Percentiles rank a stretch among this genome's conserved stretches.
phyloP scores from a whole-genome alignment of 2,329 filamentous ascomycete genomes.

The Colletotrichum sojae region DNA sequence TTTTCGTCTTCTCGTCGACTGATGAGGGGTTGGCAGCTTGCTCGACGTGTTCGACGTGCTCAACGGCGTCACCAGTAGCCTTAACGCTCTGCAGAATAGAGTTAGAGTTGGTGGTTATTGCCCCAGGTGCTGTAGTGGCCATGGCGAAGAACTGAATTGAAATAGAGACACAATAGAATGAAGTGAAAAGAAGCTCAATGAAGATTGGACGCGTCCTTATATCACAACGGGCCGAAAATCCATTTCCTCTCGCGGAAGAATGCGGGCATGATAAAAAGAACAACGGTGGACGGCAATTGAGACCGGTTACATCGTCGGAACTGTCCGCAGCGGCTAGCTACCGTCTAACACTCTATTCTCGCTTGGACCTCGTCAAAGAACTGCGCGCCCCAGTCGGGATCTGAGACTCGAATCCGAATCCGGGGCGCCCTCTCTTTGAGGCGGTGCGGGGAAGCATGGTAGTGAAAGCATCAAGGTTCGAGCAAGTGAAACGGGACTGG shows the following conservation, averaged over 20 bases:
- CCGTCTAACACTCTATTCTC: not conserved
- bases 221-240: not conserved
- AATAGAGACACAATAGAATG: too few species aligned
- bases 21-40: not conserved
- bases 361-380: not conserved
- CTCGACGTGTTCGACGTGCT: slow-evolving; percentile 18
- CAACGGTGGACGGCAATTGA: not conserved
- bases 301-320: not conserved
- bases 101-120: not conserved
- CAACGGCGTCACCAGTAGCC: not conserved
- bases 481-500: not conserved
- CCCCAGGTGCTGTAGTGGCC: not conserved
- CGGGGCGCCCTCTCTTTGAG: not conserved
- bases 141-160: not conserved
- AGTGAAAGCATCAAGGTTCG: not conserved
- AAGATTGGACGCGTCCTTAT: too few species aligned
- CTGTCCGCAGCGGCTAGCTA: not conserved
- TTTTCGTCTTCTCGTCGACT: not conserved
- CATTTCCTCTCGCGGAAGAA: not conserved
- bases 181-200: too few species aligned
- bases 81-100: not conserved
- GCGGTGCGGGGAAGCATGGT: not conserved
- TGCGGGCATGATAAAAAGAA: not conserved
- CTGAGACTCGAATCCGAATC: not conserved
- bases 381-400: not conserved